Conservation (phyloP, 345 rosid species). For the Reutealis trisperma region DNA sequence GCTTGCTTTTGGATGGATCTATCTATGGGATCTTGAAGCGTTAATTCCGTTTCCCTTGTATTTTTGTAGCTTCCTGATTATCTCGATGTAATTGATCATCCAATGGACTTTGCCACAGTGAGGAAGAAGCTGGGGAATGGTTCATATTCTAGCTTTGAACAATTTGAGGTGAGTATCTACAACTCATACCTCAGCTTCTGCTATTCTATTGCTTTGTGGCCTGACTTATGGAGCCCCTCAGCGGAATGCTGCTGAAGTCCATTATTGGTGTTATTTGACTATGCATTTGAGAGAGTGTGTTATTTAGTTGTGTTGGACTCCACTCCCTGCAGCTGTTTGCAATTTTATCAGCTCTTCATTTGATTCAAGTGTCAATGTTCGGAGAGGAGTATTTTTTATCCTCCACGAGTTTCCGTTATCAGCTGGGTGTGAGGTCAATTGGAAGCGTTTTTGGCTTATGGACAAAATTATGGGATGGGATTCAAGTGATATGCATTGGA, state of each 20-base stretch:
- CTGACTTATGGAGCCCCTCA: background rate
- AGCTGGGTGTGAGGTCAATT: background rate
- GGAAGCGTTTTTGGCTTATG: background rate
- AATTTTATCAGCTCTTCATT: background rate
- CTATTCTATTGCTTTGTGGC: background rate
- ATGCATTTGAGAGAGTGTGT: background rate
- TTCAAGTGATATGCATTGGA: background rate
- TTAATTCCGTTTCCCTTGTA: slow-evolving; percentile 1
- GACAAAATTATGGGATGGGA: background rate
- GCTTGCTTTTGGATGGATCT: background rate
- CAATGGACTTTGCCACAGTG: slow-evolving; percentile 34
- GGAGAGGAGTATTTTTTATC: background rate
- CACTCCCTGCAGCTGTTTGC: background rate
- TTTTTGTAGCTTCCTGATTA: slow-evolving; percentile 33
- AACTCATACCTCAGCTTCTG: slow-evolving; percentile 6
- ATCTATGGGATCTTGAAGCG: background rate
- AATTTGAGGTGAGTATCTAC: slow-evolving; percentile 30
- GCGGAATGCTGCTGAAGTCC: background rate
- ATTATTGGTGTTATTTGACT: background rate
- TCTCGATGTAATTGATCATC: slow-evolving; percentile 31
- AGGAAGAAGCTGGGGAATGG: slow-evolving; percentile 24
- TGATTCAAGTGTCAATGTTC: background rate
- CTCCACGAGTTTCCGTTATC: background rate
- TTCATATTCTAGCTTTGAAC: slow-evolving; percentile 23
- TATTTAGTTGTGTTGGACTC: background rate